A percentile compares a stretch with the other conserved stretches of the same genome.
Evolutionary conservation across 495 filamentous ascomycete species (phyloP).

Genomic region (Aspergillus cavernicola): DNA sequence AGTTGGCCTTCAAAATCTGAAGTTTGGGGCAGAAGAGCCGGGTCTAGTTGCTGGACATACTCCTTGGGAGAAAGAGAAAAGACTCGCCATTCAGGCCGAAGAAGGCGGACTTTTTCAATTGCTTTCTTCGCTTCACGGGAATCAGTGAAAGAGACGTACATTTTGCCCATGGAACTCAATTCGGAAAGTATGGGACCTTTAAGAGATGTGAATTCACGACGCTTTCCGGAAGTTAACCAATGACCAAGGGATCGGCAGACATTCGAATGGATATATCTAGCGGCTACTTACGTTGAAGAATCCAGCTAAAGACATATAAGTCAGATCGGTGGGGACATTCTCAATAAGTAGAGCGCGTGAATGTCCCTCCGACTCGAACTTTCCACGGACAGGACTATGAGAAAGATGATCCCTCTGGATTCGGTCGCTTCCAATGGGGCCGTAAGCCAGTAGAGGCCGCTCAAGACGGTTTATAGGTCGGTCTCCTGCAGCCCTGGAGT

Average conservation of each 20-base stretch:
- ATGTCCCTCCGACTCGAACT: constrained; percentile 18
- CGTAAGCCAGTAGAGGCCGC: constrained; percentile 4
- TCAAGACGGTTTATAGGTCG: constrained; percentile 3
- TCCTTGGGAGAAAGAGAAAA: constrained; percentile 46
- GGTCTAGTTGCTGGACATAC: constrained; percentile 25
- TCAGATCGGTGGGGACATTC: constrained; percentile 24
- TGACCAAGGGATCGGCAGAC: neutral
- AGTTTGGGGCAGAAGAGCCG: constrained; percentile 27
- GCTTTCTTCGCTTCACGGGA: constrained; percentile 53
- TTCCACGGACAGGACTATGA: constrained; percentile 3
- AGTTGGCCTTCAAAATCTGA: constrained; percentile 36
- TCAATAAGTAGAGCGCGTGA: constrained; percentile 30
- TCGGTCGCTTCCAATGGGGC: constrained; percentile 14
- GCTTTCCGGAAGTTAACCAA: constrained; percentile 18
- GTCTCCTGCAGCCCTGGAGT: constrained; percentile 2
- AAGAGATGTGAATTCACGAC: constrained; percentile 32
- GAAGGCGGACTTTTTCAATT: constrained; percentile 39
- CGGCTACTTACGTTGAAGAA: constrained; percentile 30
- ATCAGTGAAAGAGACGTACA: constrained; percentile 56
- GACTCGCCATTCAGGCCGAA: constrained; percentile 46
- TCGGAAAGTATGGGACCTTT: constrained; percentile 29
- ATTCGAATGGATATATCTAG: neutral
- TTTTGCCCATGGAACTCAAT: constrained; percentile 31
- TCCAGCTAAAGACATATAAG: constrained; percentile 29
- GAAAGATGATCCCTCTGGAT: constrained; percentile 6